These are phyloP conservation scores for Vaucheria bursata DNA, from an alignment of 352 stramenopile genomes.

Conservation along the genomic window DNA sequence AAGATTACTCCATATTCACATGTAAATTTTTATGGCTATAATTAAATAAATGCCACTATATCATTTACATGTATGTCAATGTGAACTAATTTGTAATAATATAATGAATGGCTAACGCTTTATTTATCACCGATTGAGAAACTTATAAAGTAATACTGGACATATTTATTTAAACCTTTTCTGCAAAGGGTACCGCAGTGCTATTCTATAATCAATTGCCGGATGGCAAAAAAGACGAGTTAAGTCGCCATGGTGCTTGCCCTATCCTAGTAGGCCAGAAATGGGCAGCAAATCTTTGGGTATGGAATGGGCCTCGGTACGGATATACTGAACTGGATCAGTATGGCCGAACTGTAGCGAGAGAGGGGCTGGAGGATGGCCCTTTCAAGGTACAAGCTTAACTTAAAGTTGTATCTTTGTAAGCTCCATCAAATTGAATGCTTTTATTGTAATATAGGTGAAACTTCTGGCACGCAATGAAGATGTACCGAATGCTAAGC, in stretches of 20 bases:
- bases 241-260: conserved; percentile 74
- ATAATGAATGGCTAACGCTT: background rate
- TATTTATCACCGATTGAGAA: conserved; percentile 2
- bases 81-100: too few relatives aligned
- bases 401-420: background rate
- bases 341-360: conserved; percentile 17
- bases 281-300: conserved; percentile 91
- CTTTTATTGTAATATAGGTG: background rate
- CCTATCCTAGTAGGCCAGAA: conserved; percentile 85
- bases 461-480: background rate
- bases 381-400: conserved; percentile 41
- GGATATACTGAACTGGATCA: conserved; percentile 47
- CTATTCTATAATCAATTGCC: conserved; percentile 94
- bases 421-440: conserved; percentile 4
- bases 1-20: too few relatives aligned
- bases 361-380: background rate
- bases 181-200: conserved; percentile 67
- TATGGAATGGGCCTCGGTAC: conserved; percentile 82
- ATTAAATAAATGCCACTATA: too few relatives aligned
- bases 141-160: conserved; percentile 46
- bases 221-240: conserved; percentile 76
- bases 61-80: too few relatives aligned
- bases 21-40: too few relatives aligned
- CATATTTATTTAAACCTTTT: conserved; percentile 59
- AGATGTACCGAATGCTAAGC: background rate